Conservation (phyloP, 78 protist species). For the Dictyostelium intermedium region DNA sequence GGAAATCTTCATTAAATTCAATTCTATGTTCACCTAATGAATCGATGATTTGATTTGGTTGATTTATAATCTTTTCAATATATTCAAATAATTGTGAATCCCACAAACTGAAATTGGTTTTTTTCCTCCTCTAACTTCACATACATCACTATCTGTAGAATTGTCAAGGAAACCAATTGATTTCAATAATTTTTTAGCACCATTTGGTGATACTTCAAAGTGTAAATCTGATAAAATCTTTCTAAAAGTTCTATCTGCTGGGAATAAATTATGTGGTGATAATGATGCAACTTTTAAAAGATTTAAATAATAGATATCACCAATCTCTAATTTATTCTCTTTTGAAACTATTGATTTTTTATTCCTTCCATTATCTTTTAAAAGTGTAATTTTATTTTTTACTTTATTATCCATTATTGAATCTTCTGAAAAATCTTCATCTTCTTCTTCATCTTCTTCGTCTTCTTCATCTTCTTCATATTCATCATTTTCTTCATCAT, state of each 20-base stretch:
- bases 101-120: background rate
- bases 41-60: background rate
- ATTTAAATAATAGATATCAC: conserved; percentile 12
- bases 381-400: background rate
- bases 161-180: background rate
- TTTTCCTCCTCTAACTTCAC: background rate
- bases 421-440: too few relatives aligned
- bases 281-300: background rate
- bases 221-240: background rate
- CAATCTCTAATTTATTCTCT: background rate
- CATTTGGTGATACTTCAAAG: background rate
- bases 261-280: background rate
- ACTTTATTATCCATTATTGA: background rate
- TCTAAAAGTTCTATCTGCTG: background rate
- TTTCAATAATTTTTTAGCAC: background rate
- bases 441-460: background rate
- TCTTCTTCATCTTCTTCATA: background rate
- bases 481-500: background rate
- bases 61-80: background rate
- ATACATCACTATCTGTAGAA: background rate
- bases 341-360: background rate
- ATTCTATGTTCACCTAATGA: background rate
- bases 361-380: background rate
- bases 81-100: background rate
- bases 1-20: background rate